These are phyloP conservation scores for Cutaneotrichosporon sp. DNA, from an alignment of 1,284 basidiomycete genomes.

Conservation along the genomic window DNA sequence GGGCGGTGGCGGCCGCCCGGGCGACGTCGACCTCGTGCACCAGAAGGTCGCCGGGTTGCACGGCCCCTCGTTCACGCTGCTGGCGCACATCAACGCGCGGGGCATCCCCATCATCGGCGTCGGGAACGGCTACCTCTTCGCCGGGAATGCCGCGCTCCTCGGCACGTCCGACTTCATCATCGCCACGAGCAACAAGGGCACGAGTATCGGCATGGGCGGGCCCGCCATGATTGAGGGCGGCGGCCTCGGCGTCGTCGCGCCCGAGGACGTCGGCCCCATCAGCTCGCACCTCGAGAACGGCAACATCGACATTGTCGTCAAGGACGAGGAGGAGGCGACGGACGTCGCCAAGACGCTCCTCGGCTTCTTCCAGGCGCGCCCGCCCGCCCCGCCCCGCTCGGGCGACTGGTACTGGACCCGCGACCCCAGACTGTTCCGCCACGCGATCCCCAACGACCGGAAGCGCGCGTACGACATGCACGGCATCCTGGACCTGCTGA, in stretches of 20 bases:
- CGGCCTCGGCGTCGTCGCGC: constrained; percentile 17
- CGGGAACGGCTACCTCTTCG: constrained; percentile 25
- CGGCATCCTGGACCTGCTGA: constrained; percentile 17
- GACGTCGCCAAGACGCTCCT: constrained; percentile 22
- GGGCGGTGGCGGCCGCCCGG: constrained; percentile 24
- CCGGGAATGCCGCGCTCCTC: constrained; percentile 22
- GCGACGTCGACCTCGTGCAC: constrained; percentile 23
- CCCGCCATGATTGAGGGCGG: constrained; percentile 28
- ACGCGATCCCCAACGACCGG: constrained; percentile 23
- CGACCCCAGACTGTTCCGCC: constrained; percentile 23
- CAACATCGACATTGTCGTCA: constrained; percentile 26
- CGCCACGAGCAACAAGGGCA: constrained; percentile 20
- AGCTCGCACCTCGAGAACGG: constrained; percentile 23
- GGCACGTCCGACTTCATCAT: constrained; percentile 25
- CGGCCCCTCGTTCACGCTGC: constrained; percentile 19
- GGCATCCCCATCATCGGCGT: constrained; percentile 26
- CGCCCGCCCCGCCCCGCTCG: background rate
- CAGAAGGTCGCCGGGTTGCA: constrained; percentile 21
- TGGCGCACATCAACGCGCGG: constrained; percentile 22
- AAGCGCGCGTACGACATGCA: constrained; percentile 28
- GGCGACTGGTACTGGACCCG: constrained; percentile 12
- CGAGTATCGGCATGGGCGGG: constrained; percentile 25
- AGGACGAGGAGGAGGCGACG: constrained; percentile 24
- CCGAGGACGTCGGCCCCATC: constrained; percentile 24
- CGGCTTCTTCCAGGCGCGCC: constrained; percentile 18